A percentile compares a stretch with the other conserved stretches of the same genome.
Conservation (phyloP, 208 protist species). For the Acanthamoeba triangularis region DNA sequence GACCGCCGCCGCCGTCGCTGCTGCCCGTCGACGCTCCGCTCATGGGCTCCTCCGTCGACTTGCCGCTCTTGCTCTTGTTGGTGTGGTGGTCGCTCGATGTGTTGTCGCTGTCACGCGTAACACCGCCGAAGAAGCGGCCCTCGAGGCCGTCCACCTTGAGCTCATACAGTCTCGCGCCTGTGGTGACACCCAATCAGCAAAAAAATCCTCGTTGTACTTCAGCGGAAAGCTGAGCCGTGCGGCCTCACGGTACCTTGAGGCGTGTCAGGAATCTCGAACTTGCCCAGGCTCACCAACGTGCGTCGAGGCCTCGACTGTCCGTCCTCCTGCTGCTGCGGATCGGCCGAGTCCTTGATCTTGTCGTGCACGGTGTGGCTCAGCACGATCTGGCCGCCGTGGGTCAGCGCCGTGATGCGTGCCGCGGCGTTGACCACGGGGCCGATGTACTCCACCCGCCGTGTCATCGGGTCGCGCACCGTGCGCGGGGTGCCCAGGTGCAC, state of each 20-base stretch:
- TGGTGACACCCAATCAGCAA: too few relatives aligned
- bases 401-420: neutral
- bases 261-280: neutral
- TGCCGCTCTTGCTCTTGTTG: neutral
- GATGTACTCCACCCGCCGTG: conserved; percentile 39
- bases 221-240: too few relatives aligned
- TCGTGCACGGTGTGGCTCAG: neutral
- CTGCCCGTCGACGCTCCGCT: neutral
- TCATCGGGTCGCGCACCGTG: neutral
- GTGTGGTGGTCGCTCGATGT: neutral
- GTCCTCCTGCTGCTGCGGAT: neutral
- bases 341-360: neutral
- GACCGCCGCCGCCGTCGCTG: neutral
- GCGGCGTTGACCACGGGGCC: conserved; percentile 5
- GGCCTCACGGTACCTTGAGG: neutral
- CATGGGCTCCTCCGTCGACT: neutral
- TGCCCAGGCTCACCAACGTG: neutral
- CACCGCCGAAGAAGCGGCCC: too few relatives aligned
- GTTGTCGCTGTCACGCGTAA: too few relatives aligned
- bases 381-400: conserved; percentile 55
- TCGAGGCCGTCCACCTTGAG: too few relatives aligned
- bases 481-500: neutral
- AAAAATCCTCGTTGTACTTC: too few relatives aligned
- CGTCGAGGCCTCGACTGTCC: neutral
- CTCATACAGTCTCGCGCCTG: too few relatives aligned